Percentiles rank a stretch among this genome's conserved stretches.
phyloP scores from a whole-genome alignment of 805 yeast genomes.

The Grigorovia yakushimaensis region DNA sequence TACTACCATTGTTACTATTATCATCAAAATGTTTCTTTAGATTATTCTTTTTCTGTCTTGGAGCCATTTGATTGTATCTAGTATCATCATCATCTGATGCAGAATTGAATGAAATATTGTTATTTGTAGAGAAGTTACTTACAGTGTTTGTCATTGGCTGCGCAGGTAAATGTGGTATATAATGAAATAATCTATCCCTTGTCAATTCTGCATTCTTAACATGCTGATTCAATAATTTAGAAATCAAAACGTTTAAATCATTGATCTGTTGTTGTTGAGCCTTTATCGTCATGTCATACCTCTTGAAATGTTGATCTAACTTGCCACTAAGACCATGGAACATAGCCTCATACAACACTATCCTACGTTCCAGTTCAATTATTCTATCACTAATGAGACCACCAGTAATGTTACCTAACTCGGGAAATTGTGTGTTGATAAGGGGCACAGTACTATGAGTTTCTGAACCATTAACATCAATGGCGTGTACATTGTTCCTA shows the following conservation, averaged over 20 bases:
- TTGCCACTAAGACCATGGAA: constrained; percentile 24
- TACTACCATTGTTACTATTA: background rate
- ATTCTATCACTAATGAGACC: background rate
- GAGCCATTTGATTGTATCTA: background rate
- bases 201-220: constrained; percentile 21
- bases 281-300: constrained; percentile 22
- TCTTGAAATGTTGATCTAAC: constrained; percentile 26
- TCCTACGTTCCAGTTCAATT: constrained; percentile 20
- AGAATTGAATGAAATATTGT: background rate
- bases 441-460: background rate
- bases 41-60: background rate
- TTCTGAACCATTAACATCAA: background rate
- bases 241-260: constrained; percentile 19
- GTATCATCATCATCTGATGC: background rate
- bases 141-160: background rate
- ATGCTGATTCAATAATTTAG: constrained; percentile 23
- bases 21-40: background rate
- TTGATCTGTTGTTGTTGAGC: constrained; percentile 26
- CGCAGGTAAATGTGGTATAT: constrained; percentile 6
- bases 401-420: background rate
- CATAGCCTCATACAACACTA: constrained; percentile 23
- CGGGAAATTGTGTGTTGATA: background rate
- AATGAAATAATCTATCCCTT: constrained; percentile 18
- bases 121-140: background rate
- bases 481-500: background rate